Evolutionary conservation across 2,329 filamentous ascomycete species (phyloP).

Genomic region (Aureobasidium subglaciale): DNA sequence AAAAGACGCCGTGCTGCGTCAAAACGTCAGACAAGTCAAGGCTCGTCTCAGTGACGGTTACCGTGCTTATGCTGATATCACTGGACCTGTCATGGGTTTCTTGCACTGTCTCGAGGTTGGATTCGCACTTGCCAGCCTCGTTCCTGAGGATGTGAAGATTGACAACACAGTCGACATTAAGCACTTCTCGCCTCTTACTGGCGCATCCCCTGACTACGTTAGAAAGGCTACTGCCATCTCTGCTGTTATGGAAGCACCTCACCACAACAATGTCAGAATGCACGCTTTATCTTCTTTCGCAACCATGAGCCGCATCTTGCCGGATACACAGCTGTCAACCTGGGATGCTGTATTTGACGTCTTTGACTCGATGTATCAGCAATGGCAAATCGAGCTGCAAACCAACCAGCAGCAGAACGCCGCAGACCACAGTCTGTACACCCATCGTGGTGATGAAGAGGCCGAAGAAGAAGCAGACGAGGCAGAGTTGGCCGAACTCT

Average conservation of each 20-base stretch:
- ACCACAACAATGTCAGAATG: conserved; percentile 8
- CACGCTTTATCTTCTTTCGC: conserved; percentile 12
- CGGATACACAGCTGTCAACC: not conserved
- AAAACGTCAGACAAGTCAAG: conserved; percentile 52
- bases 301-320: conserved; percentile 4
- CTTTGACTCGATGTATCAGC: conserved; percentile 54
- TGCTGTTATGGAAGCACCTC: conserved; percentile 2
- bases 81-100: conserved; percentile 68
- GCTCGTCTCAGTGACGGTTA: conserved; percentile 63
- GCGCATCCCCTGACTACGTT: conserved; percentile 1
- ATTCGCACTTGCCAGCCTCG: conserved; percentile 10
- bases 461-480: conserved; percentile 68
- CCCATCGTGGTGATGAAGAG: conserved; percentile 70
- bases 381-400: conserved; percentile 73
- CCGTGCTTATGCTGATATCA: conserved; percentile 78
- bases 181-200: conserved; percentile 10
- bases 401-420: conserved; percentile 70
- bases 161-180: not conserved
- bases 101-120: conserved; percentile 73
- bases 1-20: conserved; percentile 15
- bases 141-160: not conserved
- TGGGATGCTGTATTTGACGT: conserved; percentile 5
- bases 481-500: conserved; percentile 70
- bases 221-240: not conserved
- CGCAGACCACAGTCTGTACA: conserved; percentile 69